Evolutionary conservation across 805 yeast genomes (phyloP).

Genomic region (Metschnikowia hibisci): DNA sequence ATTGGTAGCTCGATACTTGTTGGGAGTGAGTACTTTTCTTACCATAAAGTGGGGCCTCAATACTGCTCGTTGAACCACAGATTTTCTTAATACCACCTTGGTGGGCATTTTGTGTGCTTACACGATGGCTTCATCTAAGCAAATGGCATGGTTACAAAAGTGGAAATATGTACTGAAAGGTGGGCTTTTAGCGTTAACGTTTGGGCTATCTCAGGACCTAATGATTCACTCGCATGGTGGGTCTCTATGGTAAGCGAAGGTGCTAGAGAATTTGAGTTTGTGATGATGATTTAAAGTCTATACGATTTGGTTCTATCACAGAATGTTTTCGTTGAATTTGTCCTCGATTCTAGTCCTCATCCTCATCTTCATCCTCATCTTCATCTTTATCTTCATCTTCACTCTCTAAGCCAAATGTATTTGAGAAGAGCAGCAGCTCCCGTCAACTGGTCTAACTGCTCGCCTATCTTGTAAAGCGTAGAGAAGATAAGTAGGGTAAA

Average conservation of each 20-base stretch:
- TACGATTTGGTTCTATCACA: not conserved
- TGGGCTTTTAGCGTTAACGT: conserved; percentile 50
- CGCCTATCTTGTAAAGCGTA: conserved; percentile 84
- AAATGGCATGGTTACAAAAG: conserved; percentile 43
- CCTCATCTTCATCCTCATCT: conserved; percentile 22
- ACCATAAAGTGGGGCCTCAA: conserved; percentile 64
- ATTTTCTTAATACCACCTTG: conserved; percentile 58
- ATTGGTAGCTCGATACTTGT: conserved; percentile 33
- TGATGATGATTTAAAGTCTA: not conserved
- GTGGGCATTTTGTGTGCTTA: conserved; percentile 54
- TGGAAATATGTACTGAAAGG: conserved; percentile 48
- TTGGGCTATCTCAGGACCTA: conserved; percentile 67
- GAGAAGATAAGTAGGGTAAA: conserved; percentile 78
- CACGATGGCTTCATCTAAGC: conserved; percentile 43
- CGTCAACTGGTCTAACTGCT: conserved; percentile 81
- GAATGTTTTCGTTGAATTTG: no score
- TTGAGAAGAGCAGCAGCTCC: conserved; percentile 86
- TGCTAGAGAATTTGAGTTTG: no score
- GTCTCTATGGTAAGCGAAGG: conserved; percentile 53
- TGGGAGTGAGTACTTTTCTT: conserved; percentile 48
- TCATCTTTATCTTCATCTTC: conserved; percentile 54
- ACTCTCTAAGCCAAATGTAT: conserved; percentile 73
- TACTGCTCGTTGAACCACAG: conserved; percentile 43
- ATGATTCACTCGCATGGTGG: conserved; percentile 58
- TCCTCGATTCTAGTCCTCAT: not conserved